Conservation (phyloP, 345 rosid species). For the Camelina hispida region DNA sequence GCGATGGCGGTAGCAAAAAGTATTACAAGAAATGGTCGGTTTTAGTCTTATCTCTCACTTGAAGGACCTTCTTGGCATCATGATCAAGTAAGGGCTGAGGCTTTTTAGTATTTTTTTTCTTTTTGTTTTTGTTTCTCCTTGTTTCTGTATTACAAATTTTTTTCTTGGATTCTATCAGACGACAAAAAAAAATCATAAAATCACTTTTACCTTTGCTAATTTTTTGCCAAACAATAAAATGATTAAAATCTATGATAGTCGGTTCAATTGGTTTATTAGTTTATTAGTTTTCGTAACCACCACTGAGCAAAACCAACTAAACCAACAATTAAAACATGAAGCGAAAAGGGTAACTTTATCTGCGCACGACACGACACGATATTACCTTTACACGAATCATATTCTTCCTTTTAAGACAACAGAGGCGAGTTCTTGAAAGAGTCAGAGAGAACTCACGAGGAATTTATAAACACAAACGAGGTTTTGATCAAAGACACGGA, state of each 20-base stretch:
- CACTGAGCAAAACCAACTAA: not conserved
- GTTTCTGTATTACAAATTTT: too few species aligned
- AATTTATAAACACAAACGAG: not conserved
- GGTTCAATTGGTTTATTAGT: not conserved
- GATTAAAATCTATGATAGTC: not conserved
- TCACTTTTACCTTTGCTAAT: not conserved
- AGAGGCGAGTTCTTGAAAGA: not conserved
- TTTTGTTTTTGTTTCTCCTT: too few species aligned
- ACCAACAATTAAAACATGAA: not conserved
- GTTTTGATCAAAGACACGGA: not conserved
- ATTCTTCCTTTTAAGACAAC: not conserved
- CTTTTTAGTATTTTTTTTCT: too few species aligned
- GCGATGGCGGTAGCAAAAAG: too few species aligned
- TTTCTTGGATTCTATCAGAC: too few species aligned
- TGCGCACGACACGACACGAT: not conserved
- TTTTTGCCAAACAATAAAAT: not conserved
- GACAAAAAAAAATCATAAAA: too few species aligned
- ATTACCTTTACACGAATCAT: not conserved
- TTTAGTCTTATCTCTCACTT: too few species aligned
- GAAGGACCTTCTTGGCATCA: too few species aligned
- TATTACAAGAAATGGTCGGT: too few species aligned
- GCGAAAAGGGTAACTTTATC: not conserved
- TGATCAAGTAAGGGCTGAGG: too few species aligned
- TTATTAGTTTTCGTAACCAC: not conserved
- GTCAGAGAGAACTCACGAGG: not conserved